These are phyloP conservation scores for Solanum chaucha DNA, from an alignment of 257 asterid genomes.

Conservation along the genomic window DNA sequence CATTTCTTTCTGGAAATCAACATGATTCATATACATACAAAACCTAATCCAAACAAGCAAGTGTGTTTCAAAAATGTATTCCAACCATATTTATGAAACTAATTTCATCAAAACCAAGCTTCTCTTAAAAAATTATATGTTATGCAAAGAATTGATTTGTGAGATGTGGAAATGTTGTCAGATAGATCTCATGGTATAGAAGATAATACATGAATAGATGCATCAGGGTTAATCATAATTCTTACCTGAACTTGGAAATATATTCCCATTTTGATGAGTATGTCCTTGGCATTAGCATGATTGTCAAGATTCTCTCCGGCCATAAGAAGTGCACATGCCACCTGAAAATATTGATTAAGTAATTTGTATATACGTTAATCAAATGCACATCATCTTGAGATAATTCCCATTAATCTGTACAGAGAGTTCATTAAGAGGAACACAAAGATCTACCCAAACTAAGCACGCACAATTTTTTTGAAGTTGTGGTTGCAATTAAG, in stretches of 20 bases:
- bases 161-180: background rate
- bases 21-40: background rate
- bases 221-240: background rate
- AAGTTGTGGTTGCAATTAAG: background rate
- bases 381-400: background rate
- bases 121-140: background rate
- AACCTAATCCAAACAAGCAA: background rate
- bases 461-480: background rate
- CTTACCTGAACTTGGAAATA: slow-evolving; percentile 92
- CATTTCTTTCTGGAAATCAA: background rate
- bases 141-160: background rate
- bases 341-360: slow-evolving; percentile 26
- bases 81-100: background rate
- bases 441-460: background rate
- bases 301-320: slow-evolving; percentile 70
- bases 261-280: slow-evolving; percentile 79
- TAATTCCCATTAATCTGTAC: background rate
- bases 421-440: background rate
- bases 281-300: slow-evolving; percentile 50
- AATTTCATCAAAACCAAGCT: background rate
- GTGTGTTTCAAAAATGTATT: background rate
- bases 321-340: slow-evolving; percentile 92
- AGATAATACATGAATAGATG: background rate
- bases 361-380: background rate
- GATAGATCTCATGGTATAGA: background rate